Conservation (phyloP, 2,329 filamentous ascomycete genomes). For the Chrysoporthe deuterocubensis region DNA sequence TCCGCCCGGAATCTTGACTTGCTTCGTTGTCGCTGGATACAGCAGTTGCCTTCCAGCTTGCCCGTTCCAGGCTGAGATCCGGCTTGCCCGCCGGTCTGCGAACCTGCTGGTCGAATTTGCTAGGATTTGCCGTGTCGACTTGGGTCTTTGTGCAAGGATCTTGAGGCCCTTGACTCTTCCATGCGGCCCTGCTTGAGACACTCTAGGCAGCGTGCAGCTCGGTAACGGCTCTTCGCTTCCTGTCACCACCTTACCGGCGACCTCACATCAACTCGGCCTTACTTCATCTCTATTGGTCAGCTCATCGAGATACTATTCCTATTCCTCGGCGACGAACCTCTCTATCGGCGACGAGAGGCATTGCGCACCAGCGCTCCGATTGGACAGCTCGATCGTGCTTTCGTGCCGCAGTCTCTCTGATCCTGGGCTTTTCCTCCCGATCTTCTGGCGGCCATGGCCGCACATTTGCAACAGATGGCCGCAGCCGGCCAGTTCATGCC, state of each 20-base stretch:
- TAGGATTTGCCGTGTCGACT: conserved; percentile 5
- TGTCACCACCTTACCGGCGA: conserved; percentile 25
- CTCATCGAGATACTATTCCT: conserved; percentile 5
- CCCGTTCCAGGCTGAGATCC: conserved; percentile 2
- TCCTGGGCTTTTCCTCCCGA: conserved; percentile 20
- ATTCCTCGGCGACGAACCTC: conserved; percentile 26
- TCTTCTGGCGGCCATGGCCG: conserved; percentile 58
- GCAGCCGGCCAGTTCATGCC: conserved; percentile 51
- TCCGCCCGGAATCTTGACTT: conserved; percentile 8
- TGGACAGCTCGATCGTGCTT: conserved; percentile 16
- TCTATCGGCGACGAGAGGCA: conserved; percentile 23
- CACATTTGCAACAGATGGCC: conserved; percentile 63
- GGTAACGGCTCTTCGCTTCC: conserved; percentile 32
- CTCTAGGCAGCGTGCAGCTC: conserved; percentile 40
- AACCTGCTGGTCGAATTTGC: conserved; percentile 6
- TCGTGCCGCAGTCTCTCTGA: conserved; percentile 15
- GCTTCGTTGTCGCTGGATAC: conserved; percentile 19
- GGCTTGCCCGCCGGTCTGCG: not conserved
- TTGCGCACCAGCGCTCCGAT: conserved; percentile 25
- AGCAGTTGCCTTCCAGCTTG: not conserved
- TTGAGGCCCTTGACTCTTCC: conserved; percentile 12
- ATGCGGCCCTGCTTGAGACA: conserved; percentile 28
- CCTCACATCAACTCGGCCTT: conserved; percentile 15
- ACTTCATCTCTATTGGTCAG: conserved; percentile 19
- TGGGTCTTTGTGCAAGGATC: conserved; percentile 20